These are phyloP conservation scores for Nemania bipapillata DNA, from an alignment of 2,329 filamentous ascomycete species.

Conservation along the genomic window DNA sequence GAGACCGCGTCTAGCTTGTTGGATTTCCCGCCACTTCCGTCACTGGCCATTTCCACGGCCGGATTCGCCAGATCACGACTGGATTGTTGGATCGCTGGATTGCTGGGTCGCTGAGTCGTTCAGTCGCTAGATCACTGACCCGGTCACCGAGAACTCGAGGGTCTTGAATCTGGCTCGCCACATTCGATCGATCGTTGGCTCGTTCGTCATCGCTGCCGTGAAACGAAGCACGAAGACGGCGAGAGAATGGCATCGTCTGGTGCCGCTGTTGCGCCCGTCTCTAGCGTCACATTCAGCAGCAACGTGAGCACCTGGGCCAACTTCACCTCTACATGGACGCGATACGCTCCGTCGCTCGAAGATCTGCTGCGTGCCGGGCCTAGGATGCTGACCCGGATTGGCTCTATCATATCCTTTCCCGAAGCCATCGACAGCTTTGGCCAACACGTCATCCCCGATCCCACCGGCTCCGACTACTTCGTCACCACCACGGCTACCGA, in stretches of 20 bases:
- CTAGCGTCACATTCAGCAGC: slow-evolving; percentile 55
- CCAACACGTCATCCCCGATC: slow-evolving; percentile 58
- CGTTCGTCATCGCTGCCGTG: neutral
- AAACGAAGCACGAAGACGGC: slow-evolving; percentile 12
- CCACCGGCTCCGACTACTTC: slow-evolving; percentile 53
- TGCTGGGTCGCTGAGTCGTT: neutral
- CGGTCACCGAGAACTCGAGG: slow-evolving; percentile 15
- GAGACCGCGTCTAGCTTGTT: slow-evolving; percentile 21
- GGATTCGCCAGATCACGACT: neutral
- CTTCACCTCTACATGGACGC: slow-evolving; percentile 65
- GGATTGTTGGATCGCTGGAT: neutral
- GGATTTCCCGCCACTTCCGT: slow-evolving; percentile 13
- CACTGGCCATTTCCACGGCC: neutral
- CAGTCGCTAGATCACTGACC: neutral
- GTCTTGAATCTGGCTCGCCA: neutral
- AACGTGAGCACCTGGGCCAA: slow-evolving; percentile 63
- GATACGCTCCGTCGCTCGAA: slow-evolving; percentile 71
- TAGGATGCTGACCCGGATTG: slow-evolving; percentile 71
- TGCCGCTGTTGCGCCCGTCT: slow-evolving; percentile 45
- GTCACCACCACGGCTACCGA: slow-evolving; percentile 63
- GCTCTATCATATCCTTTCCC: slow-evolving; percentile 69
- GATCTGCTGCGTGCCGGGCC: slow-evolving; percentile 76
- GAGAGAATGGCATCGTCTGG: slow-evolving; percentile 50
- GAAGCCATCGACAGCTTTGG: slow-evolving; percentile 71
- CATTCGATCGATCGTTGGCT: no score